Conservation (phyloP, 352 stramenopile genomes). For the Globisporangium solare region DNA sequence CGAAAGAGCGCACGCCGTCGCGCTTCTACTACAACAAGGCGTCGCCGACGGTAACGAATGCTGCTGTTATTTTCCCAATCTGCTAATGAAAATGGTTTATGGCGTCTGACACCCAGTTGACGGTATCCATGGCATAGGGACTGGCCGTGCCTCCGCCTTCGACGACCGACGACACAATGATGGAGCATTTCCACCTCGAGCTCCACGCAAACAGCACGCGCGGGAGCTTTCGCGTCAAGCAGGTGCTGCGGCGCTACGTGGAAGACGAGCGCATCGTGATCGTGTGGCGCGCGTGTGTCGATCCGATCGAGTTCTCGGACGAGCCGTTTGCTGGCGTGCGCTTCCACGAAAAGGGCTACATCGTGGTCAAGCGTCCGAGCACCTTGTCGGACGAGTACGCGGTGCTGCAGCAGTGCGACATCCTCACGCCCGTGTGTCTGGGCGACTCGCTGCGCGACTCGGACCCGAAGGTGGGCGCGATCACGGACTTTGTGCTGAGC, state of each 20-base stretch:
- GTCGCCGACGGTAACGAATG: constrained; percentile 20
- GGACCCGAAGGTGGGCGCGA: constrained; percentile 24
- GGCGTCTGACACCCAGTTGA: no score
- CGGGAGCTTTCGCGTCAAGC: constrained; percentile 46
- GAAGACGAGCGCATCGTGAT: constrained; percentile 56
- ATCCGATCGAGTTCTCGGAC: constrained; percentile 39
- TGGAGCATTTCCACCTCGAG: constrained; percentile 60
- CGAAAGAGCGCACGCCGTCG: constrained; percentile 33
- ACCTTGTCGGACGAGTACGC: constrained; percentile 29
- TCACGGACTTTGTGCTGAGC: constrained; percentile 39
- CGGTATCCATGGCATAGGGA: no score
- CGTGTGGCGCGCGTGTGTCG: constrained; percentile 48
- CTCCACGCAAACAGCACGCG: constrained; percentile 41
- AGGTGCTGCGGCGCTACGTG: constrained; percentile 57
- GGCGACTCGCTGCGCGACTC: constrained; percentile 18
- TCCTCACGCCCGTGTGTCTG: constrained; percentile 39
- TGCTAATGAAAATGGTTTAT: no score
- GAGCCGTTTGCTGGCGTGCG: constrained; percentile 27
- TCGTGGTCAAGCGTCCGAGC: constrained; percentile 36
- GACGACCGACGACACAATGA: constrained; percentile 42
- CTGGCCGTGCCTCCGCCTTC: no score
- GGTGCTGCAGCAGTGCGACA: constrained; percentile 44
- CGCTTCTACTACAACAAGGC: constrained; percentile 35
- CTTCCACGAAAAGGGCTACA: constrained; percentile 52
- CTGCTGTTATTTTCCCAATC: background rate